These are phyloP conservation scores for Cinchona pubescens DNA, from an alignment of 257 asterid genomes.

Conservation along the genomic window DNA sequence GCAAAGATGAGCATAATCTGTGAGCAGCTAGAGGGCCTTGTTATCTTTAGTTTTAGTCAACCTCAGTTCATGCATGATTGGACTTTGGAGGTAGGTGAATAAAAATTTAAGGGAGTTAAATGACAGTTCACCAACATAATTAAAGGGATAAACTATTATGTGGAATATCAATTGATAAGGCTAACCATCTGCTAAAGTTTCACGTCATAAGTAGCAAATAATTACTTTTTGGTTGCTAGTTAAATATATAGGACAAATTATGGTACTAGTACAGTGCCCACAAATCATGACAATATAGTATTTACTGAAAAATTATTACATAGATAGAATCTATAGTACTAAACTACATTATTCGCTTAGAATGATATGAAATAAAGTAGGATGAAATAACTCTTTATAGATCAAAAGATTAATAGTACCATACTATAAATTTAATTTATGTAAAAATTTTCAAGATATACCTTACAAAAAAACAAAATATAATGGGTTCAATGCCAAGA, in stretches of 20 bases:
- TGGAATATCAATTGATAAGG: neutral
- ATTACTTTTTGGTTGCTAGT: constrained; percentile 4
- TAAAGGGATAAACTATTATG: neutral
- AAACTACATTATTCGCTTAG: too few relatives aligned
- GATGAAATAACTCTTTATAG: too few relatives aligned
- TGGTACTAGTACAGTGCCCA: neutral
- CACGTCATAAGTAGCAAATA: constrained; percentile 16
- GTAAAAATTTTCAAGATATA: too few relatives aligned
- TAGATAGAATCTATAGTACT: too few relatives aligned
- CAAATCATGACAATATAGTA: neutral
- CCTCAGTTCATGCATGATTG: neutral
- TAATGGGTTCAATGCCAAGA: neutral
- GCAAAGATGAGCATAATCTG: constrained; percentile 1
- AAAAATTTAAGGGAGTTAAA: neutral
- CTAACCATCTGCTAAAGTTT: constrained; percentile 11
- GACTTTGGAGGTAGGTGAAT: constrained; percentile 4
- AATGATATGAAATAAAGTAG: too few relatives aligned
- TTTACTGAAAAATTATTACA: too few relatives aligned
- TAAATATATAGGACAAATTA: neutral
- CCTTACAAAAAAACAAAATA: neutral
- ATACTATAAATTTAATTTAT: too few relatives aligned
- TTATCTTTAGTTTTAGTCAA: neutral
- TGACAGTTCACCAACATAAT: constrained; percentile 6
- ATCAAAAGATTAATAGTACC: too few relatives aligned
- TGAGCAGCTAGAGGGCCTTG: neutral